These are phyloP conservation scores for Licmophora abbreviata DNA, from an alignment of 108 stramenopile species.

Conservation along the genomic window DNA sequence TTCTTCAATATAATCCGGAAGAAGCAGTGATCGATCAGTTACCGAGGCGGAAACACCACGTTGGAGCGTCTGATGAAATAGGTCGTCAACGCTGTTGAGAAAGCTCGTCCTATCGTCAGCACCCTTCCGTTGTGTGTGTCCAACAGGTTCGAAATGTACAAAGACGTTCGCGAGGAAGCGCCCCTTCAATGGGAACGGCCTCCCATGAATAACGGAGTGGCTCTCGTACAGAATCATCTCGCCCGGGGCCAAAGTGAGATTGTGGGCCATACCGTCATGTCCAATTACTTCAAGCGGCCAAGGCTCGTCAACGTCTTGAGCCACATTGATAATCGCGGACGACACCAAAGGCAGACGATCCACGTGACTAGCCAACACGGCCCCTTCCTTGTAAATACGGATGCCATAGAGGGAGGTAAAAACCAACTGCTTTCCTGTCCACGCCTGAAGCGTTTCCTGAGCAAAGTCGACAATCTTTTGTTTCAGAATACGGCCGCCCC, in stretches of 20 bases:
- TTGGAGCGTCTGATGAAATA: conserved; percentile 40
- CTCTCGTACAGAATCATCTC: conserved; percentile 59
- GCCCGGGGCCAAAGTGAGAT: conserved; percentile 84
- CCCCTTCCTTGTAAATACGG: conserved; percentile 63
- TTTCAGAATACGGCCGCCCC: conserved; percentile 11
- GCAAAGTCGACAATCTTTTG: conserved; percentile 25
- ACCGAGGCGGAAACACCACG: too few relatives aligned
- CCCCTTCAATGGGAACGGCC: conserved; percentile 74
- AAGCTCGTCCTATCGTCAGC: conserved; percentile 9
- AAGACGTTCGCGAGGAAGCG: conserved; percentile 61
- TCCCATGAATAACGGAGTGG: conserved; percentile 59
- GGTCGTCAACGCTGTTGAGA: conserved; percentile 30
- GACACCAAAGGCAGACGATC: conserved; percentile 71
- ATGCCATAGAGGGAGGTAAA: conserved; percentile 89
- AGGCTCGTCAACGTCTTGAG: conserved; percentile 88
- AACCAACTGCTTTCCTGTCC: conserved; percentile 66
- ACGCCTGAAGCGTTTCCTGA: conserved; percentile 50
- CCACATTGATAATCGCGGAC: conserved; percentile 87
- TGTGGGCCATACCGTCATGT: conserved; percentile 81
- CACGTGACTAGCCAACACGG: conserved; percentile 81
- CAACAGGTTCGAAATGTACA: conserved; percentile 59
- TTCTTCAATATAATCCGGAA: too few relatives aligned
- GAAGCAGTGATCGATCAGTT: too few relatives aligned
- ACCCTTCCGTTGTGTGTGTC: conserved; percentile 6
- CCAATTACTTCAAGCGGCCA: conserved; percentile 81